Evolutionary conservation across 202 grass and related monocot species (phyloP), one percentile per base, ranked within the genome.

Genomic region (Eragrostis tef): DNA sequence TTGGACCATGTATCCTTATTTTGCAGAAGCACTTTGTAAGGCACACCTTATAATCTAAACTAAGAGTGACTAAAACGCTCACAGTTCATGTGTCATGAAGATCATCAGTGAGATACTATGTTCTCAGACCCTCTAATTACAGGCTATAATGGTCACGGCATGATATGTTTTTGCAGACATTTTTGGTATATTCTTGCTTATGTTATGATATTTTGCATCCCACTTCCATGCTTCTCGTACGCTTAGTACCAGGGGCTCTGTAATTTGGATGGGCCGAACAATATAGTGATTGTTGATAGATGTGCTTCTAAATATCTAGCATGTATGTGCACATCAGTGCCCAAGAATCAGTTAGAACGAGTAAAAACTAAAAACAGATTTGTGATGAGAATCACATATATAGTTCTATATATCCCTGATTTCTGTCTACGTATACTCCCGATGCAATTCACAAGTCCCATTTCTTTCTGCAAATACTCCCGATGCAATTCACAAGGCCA

Each of bases 281-380:
- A 56, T 22, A 57, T 9, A 56, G 9, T 34, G 19, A 9, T 10
- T 24, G 9, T 61, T 61, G 58, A 24, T 69, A 14, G 78, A 4
- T 22, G 29, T 79, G 75, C 41, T 79, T 60, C 67, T 60, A 39
- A 39, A 26, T 71, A 25, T 57, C 74, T 59, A 79, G 5, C 43
- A 29, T 79, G 68, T 52, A 68, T 44, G 60, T 31, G 59, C 13
- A 15, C 25, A 31, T 63, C 13, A 22, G 26, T 63, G 6, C 19
- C 49, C 17, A 21, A 21, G 49, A 41, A 73, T 73, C 27, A 21
- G 5, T 73, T 36, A 21, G 26, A 34, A 20, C n/a, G 3, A 26
- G 51, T 25, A 9, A 31, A 52, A 73, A 63, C 29, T 25, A 9
- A 31, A 52, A 73, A 63, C 29, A 10, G 4, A 54, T 11, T 9